phyloP scores from a whole-genome alignment of 1,284 basidiomycete genomes.

The Inonotus hispidus region DNA sequence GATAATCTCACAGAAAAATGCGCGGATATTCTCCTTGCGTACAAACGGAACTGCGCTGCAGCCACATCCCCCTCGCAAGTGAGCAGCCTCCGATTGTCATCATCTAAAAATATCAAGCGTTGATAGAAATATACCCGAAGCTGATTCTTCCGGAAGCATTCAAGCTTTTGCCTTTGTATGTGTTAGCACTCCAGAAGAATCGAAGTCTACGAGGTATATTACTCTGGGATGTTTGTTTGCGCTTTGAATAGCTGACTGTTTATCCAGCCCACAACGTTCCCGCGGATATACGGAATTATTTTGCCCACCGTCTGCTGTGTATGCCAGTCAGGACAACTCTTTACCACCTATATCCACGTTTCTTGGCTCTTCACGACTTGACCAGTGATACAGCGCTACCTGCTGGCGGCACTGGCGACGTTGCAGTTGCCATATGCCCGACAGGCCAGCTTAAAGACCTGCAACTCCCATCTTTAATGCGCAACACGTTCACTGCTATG shows the following conservation, averaged over 20 bases:
- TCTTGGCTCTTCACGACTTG: slow-evolving; percentile 88
- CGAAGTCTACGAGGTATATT: slow-evolving; percentile 84
- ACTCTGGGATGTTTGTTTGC: neutral
- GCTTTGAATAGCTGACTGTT: neutral
- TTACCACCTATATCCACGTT: slow-evolving; percentile 83
- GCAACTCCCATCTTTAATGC: slow-evolving; percentile 74
- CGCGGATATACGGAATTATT: slow-evolving; percentile 89
- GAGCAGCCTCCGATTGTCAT: slow-evolving; percentile 20
- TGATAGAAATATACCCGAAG: slow-evolving; percentile 26
- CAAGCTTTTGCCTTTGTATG: slow-evolving; percentile 83
- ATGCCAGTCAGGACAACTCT: slow-evolving; percentile 69
- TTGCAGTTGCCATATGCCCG: slow-evolving; percentile 35
- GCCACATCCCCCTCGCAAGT: slow-evolving; percentile 81
- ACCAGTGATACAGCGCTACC: slow-evolving; percentile 69
- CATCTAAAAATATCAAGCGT: slow-evolving; percentile 2
- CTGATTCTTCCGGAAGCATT: slow-evolving; percentile 94
- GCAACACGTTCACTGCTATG: slow-evolving; percentile 86
- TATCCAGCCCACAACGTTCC: slow-evolving; percentile 75
- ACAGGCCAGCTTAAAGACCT: neutral
- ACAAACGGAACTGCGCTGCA: slow-evolving; percentile 87
- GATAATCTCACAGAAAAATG: slow-evolving; percentile 85
- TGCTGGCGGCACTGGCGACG: slow-evolving; percentile 27
- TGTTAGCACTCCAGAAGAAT: slow-evolving; percentile 82
- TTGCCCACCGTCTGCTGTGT: slow-evolving; percentile 72
- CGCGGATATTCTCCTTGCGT: slow-evolving; percentile 80